Evolutionary conservation across 2,329 filamentous ascomycete genomes (phyloP).

Genomic region (Neonectria ditissima): DNA sequence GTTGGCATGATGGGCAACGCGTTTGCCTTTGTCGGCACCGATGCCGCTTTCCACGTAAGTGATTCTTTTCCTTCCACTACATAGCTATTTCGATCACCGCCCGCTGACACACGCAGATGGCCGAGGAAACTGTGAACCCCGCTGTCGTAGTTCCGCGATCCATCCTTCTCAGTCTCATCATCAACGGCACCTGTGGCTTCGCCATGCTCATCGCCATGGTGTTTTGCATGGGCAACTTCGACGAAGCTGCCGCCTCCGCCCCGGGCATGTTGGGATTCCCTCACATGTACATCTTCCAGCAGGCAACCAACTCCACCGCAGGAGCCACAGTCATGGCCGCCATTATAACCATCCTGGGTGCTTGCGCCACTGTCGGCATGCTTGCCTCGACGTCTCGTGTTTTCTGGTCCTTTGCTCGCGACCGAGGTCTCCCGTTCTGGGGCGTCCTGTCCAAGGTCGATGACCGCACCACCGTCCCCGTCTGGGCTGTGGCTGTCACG

Average conservation of each 20-base stretch:
- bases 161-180: constrained; percentile 59
- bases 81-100: not conserved
- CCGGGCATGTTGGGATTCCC: constrained; percentile 61
- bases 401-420: constrained; percentile 64
- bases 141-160: constrained; percentile 62
- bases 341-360: constrained; percentile 61
- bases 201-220: constrained; percentile 67
- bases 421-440: constrained; percentile 49
- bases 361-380: constrained; percentile 63
- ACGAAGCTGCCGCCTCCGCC: constrained; percentile 55
- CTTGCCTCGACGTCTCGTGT: constrained; percentile 69
- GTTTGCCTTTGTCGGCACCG: constrained; percentile 49
- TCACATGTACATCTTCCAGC: constrained; percentile 69
- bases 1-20: constrained; percentile 58
- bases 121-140: constrained; percentile 61
- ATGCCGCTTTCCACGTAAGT: constrained; percentile 48
- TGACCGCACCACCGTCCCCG: constrained; percentile 44
- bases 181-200: constrained; percentile 66
- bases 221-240: constrained; percentile 64
- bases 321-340: constrained; percentile 63
- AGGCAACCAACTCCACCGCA: constrained; percentile 60
- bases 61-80: not conserved
- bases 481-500: constrained; percentile 45
- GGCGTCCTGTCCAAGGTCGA: constrained; percentile 43
- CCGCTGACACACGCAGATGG: constrained; percentile 48